Conservation (phyloP, 495 filamentous ascomycete genomes). For the Talaromyces nanjingensis region DNA sequence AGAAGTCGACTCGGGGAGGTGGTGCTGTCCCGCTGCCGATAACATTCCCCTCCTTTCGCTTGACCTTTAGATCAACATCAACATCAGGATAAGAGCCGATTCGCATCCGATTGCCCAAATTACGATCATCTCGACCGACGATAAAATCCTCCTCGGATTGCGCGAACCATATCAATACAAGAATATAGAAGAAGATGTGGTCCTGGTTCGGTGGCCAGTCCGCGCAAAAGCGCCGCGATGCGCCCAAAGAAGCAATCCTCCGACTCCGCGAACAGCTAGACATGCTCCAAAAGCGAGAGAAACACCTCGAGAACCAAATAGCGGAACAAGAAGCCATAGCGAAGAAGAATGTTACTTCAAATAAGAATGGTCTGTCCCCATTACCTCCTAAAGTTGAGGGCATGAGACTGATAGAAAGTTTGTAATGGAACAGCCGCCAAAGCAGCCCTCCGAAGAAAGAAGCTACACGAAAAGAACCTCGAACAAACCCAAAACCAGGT, state of each 20-base stretch:
- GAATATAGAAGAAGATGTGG: conserved; percentile 46
- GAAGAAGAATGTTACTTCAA: conserved; percentile 80
- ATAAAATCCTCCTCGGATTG: background rate
- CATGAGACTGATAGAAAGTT: background rate
- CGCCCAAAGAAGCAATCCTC: conserved; percentile 95
- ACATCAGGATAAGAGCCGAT: background rate
- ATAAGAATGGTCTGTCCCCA: conserved; percentile 72
- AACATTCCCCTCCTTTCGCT: conserved; percentile 13
- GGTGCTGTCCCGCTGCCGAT: background rate
- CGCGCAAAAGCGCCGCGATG: conserved; percentile 80
- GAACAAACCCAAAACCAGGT: conserved; percentile 87
- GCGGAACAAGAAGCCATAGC: conserved; percentile 87
- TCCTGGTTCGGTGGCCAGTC: conserved; percentile 79
- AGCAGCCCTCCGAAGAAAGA: conserved; percentile 89
- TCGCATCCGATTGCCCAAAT: background rate
- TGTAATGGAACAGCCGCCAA: conserved; percentile 59
- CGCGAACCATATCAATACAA: background rate
- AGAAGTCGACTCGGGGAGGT: background rate
- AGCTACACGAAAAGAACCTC: conserved; percentile 82
- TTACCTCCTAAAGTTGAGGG: background rate
- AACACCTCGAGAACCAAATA: conserved; percentile 83
- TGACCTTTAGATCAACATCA: background rate
- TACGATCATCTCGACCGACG: background rate
- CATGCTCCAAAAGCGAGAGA: conserved; percentile 96
- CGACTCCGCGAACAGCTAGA: conserved; percentile 81